A percentile compares a stretch with the other conserved stretches of the same genome.
Evolutionary conservation across 371 early-diverging fungal genomes (phyloP).

Genomic region (Gilbertella persicaria): DNA sequence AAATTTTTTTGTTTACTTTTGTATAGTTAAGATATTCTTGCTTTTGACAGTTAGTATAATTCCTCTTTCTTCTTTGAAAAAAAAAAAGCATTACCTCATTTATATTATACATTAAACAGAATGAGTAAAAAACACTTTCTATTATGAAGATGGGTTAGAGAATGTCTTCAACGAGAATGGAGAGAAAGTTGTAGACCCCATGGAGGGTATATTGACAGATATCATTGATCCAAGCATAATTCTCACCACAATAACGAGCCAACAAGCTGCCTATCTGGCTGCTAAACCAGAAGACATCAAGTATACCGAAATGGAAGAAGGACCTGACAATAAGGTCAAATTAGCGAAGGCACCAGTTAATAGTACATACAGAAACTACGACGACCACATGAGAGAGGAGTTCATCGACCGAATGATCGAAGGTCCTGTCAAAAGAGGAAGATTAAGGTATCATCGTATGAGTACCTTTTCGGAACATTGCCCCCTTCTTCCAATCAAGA

Average conservation of each 20-base stretch:
- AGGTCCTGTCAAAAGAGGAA: slow-evolving; percentile 4
- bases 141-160: slow-evolving; percentile 12
- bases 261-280: slow-evolving; percentile 5
- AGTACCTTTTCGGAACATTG: neutral
- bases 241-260: slow-evolving; percentile 9
- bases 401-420: slow-evolving; percentile 4
- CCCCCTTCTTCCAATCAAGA: neutral
- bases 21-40: no score
- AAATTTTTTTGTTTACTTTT: no score
- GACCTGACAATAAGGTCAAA: no score
- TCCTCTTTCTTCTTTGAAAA: neutral
- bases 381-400: no score
- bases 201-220: slow-evolving; percentile 13
- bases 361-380: no score
- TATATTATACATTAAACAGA: neutral
- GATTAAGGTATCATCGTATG: slow-evolving; percentile 4
- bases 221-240: slow-evolving; percentile 11
- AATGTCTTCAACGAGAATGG: slow-evolving; percentile 13
- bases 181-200: slow-evolving; percentile 17
- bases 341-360: no score
- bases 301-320: slow-evolving; percentile 13
- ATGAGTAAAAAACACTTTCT: slow-evolving; percentile 9
- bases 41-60: slow-evolving; percentile 1
- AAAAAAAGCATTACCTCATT: neutral
- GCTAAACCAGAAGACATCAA: slow-evolving; percentile 11